Percentiles rank a stretch among this genome's conserved stretches.
These are phyloP conservation scores for Coemansia sp. DNA, from an alignment of 192 early-diverging fungal genomes.

Conservation along the genomic window DNA sequence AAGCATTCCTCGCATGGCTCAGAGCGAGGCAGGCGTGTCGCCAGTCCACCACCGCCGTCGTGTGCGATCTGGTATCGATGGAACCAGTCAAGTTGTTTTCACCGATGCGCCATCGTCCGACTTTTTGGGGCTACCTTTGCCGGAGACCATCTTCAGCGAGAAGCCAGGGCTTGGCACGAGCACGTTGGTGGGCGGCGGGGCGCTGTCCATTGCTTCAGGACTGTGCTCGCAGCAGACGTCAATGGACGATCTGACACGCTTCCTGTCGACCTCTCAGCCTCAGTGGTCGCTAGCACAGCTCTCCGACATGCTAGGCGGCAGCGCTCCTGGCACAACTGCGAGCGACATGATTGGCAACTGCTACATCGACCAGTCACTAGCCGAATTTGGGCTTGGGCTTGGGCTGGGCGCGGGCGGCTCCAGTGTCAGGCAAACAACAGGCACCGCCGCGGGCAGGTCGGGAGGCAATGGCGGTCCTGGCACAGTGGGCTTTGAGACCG, in stretches of 20 bases:
- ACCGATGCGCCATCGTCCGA: slow-evolving; percentile 48
- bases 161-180: slow-evolving; percentile 16
- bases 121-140: slow-evolving; percentile 47
- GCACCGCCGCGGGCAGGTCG: neutral
- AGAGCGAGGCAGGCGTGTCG: slow-evolving; percentile 40
- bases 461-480: neutral
- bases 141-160: slow-evolving; percentile 43
- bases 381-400: slow-evolving; percentile 36
- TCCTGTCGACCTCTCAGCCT: slow-evolving; percentile 21
- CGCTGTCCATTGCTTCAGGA: slow-evolving; percentile 21
- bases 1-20: slow-evolving; percentile 31
- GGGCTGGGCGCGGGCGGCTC: neutral
- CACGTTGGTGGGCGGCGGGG: neutral
- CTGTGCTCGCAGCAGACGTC: slow-evolving; percentile 33
- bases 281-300: slow-evolving; percentile 50
- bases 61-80: slow-evolving; percentile 16
- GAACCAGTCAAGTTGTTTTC: slow-evolving; percentile 21
- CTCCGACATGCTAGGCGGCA: slow-evolving; percentile 29
- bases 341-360: slow-evolving; percentile 19
- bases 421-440: neutral
- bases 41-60: slow-evolving; percentile 16
- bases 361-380: slow-evolving; percentile 34
- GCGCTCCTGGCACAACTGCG: neutral
- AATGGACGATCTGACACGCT: slow-evolving; percentile 32
- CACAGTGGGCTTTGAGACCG: neutral